Conservation (phyloP, 2,329 filamentous ascomycete genomes). For the Penicillium sp. region DNA sequence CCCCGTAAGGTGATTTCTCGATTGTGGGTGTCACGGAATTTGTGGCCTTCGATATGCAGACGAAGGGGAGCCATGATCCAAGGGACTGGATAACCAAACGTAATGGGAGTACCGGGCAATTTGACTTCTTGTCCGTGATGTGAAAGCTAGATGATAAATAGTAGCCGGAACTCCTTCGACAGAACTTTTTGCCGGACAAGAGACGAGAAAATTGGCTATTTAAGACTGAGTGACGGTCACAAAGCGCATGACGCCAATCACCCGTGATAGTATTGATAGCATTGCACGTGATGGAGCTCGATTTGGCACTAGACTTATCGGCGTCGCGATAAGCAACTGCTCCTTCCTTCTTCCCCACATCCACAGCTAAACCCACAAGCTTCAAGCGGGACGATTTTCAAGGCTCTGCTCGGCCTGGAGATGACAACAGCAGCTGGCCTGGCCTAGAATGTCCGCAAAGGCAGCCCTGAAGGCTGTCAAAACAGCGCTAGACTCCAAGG, state of each 20-base stretch:
- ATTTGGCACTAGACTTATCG: background rate
- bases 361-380: background rate
- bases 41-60: constrained; percentile 77
- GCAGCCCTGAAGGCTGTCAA: constrained; percentile 76
- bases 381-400: background rate
- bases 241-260: background rate
- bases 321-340: constrained; percentile 4
- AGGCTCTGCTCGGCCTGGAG: background rate
- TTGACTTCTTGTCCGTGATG: background rate
- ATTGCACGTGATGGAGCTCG: background rate
- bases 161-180: background rate
- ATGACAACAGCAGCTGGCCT: background rate
- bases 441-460: constrained; percentile 52
- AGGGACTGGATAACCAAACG: background rate
- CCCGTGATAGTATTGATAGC: background rate
- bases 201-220: background rate
- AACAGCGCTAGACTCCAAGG: constrained; percentile 69
- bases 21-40: constrained; percentile 75
- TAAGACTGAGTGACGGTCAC: background rate
- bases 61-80: constrained; percentile 66
- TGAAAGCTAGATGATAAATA: background rate
- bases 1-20: constrained; percentile 86
- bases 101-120: background rate
- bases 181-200: background rate
- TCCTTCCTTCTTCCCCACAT: constrained; percentile 10